phyloP scores from a whole-genome alignment of 192 early-diverging fungal genomes.

The Anaeromyces robustus region DNA sequence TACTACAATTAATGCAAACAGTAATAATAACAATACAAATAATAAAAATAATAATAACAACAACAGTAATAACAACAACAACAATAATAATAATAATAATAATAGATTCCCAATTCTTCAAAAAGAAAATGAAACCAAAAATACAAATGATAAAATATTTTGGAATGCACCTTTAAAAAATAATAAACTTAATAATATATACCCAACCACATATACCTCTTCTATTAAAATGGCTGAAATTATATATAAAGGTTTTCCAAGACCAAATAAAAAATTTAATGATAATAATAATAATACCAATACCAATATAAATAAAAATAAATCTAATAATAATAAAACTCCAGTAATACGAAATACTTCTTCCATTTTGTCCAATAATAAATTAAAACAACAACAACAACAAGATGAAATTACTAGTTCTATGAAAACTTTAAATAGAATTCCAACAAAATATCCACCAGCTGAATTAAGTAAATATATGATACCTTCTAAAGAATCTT shows the following conservation, averaged over 20 bases:
- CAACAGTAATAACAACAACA: background rate
- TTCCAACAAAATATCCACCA: background rate
- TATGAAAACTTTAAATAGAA: background rate
- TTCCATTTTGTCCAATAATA: background rate
- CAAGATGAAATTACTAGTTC: background rate
- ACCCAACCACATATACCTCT: background rate
- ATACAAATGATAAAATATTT: background rate
- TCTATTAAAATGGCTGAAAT: background rate
- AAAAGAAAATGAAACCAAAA: background rate
- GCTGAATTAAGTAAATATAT: background rate
- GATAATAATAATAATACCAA: background rate
- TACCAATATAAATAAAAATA: background rate
- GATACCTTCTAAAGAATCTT: too few species aligned
- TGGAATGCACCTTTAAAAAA: background rate
- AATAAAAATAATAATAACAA: background rate
- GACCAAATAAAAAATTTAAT: background rate
- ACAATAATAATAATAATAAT: background rate
- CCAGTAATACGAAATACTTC: background rate
- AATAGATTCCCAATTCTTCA: background rate
- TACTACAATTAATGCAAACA: too few species aligned
- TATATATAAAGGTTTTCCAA: background rate
- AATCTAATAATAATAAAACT: background rate
- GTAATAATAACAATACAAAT: background rate
- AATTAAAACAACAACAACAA: too few species aligned
- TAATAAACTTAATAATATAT: background rate